These are phyloP conservation scores for Cladosporium sphaerospermum DNA, from an alignment of 2,329 filamentous ascomycete genomes.

Conservation along the genomic window DNA sequence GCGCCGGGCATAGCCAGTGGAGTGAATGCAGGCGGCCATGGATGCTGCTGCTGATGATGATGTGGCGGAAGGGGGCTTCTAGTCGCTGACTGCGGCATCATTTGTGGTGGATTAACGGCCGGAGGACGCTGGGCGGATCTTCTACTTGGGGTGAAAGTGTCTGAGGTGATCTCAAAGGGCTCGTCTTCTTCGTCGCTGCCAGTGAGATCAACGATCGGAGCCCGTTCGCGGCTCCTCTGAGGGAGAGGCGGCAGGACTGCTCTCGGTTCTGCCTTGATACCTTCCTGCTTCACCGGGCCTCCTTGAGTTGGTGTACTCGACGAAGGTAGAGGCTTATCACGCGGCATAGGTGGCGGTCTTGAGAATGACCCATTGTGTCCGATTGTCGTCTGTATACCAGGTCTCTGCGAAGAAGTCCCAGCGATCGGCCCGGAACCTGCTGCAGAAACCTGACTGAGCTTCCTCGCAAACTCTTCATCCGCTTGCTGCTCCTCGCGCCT, in stretches of 20 bases:
- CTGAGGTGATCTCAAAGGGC: conserved; percentile 21
- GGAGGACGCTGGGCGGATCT: not conserved
- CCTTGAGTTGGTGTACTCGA: not conserved
- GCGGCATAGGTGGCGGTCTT: conserved; percentile 15
- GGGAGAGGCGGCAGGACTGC: conserved; percentile 13
- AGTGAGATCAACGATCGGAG: conserved; percentile 28
- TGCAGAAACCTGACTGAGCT: conserved; percentile 19
- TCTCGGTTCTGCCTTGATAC: conserved; percentile 12
- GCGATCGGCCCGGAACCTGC: conserved; percentile 8
- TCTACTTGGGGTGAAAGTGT: conserved; percentile 20
- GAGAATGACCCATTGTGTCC: conserved; percentile 21
- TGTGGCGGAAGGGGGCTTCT: not conserved
- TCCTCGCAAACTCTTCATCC: conserved; percentile 24
- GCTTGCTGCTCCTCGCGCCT: conserved; percentile 15
- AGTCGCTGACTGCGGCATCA: not conserved
- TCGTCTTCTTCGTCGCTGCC: conserved; percentile 27
- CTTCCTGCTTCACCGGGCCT: not conserved
- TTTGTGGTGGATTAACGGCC: not conserved
- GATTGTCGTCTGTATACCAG: conserved; percentile 26
- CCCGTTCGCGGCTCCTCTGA: conserved; percentile 6
- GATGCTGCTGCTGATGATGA: not conserved
- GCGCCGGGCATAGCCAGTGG: conserved; percentile 21
- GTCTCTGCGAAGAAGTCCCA: conserved; percentile 18
- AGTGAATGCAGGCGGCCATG: not conserved
- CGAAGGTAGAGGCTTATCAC: not conserved